These are phyloP conservation scores for Gastrodia elata DNA, from an alignment of 106 monocot species.

Conservation along the genomic window DNA sequence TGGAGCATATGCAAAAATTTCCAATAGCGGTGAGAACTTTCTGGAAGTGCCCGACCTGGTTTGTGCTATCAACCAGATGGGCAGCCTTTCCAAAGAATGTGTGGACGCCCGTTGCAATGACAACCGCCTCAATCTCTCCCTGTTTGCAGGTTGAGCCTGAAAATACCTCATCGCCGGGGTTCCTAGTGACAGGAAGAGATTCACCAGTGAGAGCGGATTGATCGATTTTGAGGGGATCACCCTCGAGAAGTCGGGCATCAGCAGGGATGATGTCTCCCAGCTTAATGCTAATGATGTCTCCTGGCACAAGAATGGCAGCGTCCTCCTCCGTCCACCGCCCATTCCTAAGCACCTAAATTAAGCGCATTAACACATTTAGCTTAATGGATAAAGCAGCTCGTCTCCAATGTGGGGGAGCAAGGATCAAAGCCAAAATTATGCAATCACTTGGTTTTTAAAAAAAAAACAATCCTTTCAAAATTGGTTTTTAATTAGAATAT, in stretches of 20 bases:
- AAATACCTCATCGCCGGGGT: slow-evolving; percentile 87
- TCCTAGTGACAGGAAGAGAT: slow-evolving; percentile 79
- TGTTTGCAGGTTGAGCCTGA: slow-evolving; percentile 97
- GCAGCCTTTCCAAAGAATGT: slow-evolving; percentile 99
- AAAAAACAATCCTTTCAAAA: too few species aligned
- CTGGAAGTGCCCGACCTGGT: slow-evolving; percentile 96
- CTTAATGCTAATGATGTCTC: slow-evolving; percentile 93
- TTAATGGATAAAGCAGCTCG: too few species aligned
- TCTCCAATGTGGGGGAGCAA: too few species aligned
- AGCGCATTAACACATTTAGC: too few species aligned
- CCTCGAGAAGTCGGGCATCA: slow-evolving; percentile 92
- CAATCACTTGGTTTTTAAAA: too few species aligned
- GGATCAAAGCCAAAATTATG: too few species aligned
- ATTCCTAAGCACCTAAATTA: slow-evolving; percentile 86
- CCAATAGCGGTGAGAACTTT: slow-evolving; percentile 91
- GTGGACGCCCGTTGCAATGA: slow-evolving; percentile 97
- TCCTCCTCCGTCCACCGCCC: slow-evolving; percentile 85
- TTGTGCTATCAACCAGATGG: slow-evolving; percentile 92
- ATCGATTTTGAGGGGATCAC: slow-evolving; percentile 89
- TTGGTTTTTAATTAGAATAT: too few species aligned
- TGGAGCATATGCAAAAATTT: slow-evolving; percentile 98
- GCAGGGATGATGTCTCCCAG: slow-evolving; percentile 96
- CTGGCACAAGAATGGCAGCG: slow-evolving; percentile 86
- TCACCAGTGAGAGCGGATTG: slow-evolving; percentile 95
- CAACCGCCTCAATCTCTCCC: slow-evolving; percentile 96